Evolutionary conservation across 345 rosid genomes (phyloP), one percentile per base, ranked within the genome.

Genomic region (Durio zibethinus): DNA sequence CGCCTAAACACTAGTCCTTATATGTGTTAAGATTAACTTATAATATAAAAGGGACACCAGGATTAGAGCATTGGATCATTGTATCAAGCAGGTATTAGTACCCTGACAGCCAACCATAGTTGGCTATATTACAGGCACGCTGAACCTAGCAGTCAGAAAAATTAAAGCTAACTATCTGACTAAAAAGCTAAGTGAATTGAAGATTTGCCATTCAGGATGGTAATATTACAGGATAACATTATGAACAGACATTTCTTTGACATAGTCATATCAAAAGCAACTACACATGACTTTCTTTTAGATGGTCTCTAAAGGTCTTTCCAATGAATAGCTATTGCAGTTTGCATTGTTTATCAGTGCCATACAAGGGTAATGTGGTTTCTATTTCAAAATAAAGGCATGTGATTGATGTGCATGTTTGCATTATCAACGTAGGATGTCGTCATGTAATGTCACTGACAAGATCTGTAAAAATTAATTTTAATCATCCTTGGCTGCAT

Each of bases 401-500:
- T 3, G 3, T 33, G 16, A 45, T 74, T 38, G 47, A 6, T 56
- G 29, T 54, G 52, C 35, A 33, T 21, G 48, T 36, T 64, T 63
- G 12, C 21, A 21, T 4, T 21, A 66, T 42, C 77, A 40, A 0
- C 38, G 45, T 43, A 27, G 20, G 50, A 18, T 47, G 18, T 5
- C 9, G 27, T n/a, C 62, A 53, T 21, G 68, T 54, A 15, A 73
- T 21, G 68, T 54, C 9, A 73, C 18, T 10, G 54, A 54, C 18
- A 21, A 18, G 38, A 3, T n/a, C 5, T 52, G 5, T 7, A 18
- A 29, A 36, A 18, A 31, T 18, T 29, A 43, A 64, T 29, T 20
- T 36, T 27, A 73, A 15, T 73, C 48, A 65, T 50, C 62, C 67
- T 54, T 76, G 67, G 76, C 23, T 73, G 40, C 21, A 23, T 25